A percentile compares a stretch with the other conserved stretches of the same genome.
Evolutionary conservation across 208 protist species (phyloP).

Genomic region (Leishmania turanica): DNA sequence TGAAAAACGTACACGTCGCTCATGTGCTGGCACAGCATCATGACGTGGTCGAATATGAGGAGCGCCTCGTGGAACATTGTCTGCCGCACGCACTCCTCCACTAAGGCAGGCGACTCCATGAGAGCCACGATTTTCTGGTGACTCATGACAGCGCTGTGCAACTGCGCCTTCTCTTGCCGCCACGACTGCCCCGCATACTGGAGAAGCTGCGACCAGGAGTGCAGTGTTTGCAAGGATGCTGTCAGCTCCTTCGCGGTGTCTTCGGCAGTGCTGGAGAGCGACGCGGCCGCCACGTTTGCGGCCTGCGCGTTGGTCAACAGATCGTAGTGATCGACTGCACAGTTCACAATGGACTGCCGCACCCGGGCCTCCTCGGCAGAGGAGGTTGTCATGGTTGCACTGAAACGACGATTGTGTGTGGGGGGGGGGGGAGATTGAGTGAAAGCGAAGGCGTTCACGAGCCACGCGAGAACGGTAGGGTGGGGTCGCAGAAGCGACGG

Average conservation of each 20-base stretch:
- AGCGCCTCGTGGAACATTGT: conserved; percentile 87
- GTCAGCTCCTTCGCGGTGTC: conserved; percentile 44
- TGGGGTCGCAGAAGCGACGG: not conserved
- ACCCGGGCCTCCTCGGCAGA: conserved; percentile 47
- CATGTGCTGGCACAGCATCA: conserved; percentile 40
- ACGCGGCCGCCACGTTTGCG: conserved; percentile 44
- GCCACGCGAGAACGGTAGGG: not conserved
- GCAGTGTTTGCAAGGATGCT: conserved; percentile 55
- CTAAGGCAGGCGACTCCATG: conserved; percentile 65
- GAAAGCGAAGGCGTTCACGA: not conserved
- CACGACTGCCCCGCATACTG: conserved; percentile 49
- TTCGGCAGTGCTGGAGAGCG: conserved; percentile 38
- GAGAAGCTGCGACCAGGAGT: conserved; percentile 50
- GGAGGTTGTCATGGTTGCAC: conserved; percentile 2
- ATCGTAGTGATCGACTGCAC: conserved; percentile 69
- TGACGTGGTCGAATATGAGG: conserved; percentile 71
- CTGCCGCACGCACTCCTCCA: conserved; percentile 67
- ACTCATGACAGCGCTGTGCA: conserved; percentile 47
- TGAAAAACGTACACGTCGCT: conserved; percentile 35
- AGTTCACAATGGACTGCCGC: conserved; percentile 62
- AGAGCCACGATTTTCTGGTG: conserved; percentile 74
- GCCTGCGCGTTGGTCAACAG: conserved; percentile 60
- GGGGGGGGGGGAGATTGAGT: not conserved
- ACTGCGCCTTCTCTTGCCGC: conserved; percentile 61
- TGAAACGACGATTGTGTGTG: not conserved